Evolutionary conservation across 768 basidiomycete genomes (phyloP).

Genomic region (Suillus lakei): DNA sequence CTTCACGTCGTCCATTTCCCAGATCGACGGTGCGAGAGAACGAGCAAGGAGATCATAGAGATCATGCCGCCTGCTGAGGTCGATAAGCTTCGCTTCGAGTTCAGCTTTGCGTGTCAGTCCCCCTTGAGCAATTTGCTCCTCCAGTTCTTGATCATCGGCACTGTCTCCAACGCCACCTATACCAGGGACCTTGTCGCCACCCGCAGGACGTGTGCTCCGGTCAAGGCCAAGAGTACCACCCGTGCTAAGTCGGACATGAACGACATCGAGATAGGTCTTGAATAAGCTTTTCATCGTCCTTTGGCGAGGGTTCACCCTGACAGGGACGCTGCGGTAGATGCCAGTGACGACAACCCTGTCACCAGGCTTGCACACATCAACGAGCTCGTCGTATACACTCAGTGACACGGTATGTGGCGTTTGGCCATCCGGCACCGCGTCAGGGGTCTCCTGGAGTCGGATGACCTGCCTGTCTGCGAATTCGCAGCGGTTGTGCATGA

Average conservation of each 20-base stretch:
- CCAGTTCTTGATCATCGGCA: conserved; percentile 66
- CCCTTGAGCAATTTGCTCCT: conserved; percentile 41
- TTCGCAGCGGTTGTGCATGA: conserved; percentile 96
- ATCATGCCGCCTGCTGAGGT: conserved; percentile 75
- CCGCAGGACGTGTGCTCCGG: conserved; percentile 72
- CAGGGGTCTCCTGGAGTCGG: conserved; percentile 95
- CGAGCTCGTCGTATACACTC: conserved; percentile 98
- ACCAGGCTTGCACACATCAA: conserved; percentile 95
- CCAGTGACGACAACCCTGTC: conserved; percentile 91
- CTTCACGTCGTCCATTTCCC: conserved; percentile 99
- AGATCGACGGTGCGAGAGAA: conserved; percentile 92
- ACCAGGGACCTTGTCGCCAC: conserved; percentile 70
- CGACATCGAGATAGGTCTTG: conserved; percentile 96
- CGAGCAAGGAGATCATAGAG: conserved; percentile 86
- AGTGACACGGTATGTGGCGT: conserved; percentile 97
- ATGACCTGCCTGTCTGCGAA: conserved; percentile 97
- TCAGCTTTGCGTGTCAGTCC: conserved; percentile 59
- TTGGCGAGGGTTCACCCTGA: conserved; percentile 92
- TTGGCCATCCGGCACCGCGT: conserved; percentile 97
- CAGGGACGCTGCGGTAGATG: conserved; percentile 93
- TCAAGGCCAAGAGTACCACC: conserved; percentile 72
- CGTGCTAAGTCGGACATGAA: conserved; percentile 83
- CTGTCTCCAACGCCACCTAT: conserved; percentile 74
- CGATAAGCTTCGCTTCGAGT: conserved; percentile 77
- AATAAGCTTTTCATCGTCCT: conserved; percentile 93